Base-by-base conservation (phyloP, 176 grass and related monocot genomes). In the Miscanthus lutarioriparius region DNA sequence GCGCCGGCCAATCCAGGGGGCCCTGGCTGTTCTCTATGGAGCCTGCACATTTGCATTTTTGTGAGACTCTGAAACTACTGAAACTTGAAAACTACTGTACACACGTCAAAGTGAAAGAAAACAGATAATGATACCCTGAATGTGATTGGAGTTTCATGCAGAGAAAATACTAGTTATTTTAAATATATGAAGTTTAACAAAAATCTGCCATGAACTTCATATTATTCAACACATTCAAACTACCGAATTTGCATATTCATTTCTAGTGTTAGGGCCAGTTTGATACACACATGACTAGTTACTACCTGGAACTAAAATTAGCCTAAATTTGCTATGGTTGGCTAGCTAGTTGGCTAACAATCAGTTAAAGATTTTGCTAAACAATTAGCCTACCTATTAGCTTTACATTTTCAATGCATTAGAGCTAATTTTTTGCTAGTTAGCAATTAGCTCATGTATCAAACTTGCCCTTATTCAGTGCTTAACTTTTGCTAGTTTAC, bases 1-100 rank as follows among this genome's bases (percentile, higher is more conserved):
- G 87, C n/a, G 73, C 35, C 22, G 68, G 64, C 87, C 89, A 94
- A 53, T 91, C 87, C 10, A 91, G 72, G 7, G 68, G n/a, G 0
- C 23, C 69, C 26, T 85, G 85, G 77, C 58, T 88, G 56, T 27
- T 85, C 53, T 84, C 89, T 59, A 85, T 82, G 28, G 78, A 88
- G 0, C 86, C 89, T 91, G 76, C 26, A 73, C 35, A 74, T 77
- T 69, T 8, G 3, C 35, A 33, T 56, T 22, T 56, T 41, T 16
- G 3, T 20, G 2, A 11, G 47, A 70, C 15, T 5, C 5, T 53
- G 13, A 49, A 67, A 5, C 0, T 70, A 32, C 36, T 54, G 12
- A 25, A 13, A 80, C 48, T 56, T 51, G 15, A 51, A 22, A 44
- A 44, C 8, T n/a, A n/a, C n/a, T n/a, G n/a, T n/a, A 5, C 27